phyloP scores from a whole-genome alignment of 495 filamentous ascomycete genomes.

The Trichoderma parareesei region DNA sequence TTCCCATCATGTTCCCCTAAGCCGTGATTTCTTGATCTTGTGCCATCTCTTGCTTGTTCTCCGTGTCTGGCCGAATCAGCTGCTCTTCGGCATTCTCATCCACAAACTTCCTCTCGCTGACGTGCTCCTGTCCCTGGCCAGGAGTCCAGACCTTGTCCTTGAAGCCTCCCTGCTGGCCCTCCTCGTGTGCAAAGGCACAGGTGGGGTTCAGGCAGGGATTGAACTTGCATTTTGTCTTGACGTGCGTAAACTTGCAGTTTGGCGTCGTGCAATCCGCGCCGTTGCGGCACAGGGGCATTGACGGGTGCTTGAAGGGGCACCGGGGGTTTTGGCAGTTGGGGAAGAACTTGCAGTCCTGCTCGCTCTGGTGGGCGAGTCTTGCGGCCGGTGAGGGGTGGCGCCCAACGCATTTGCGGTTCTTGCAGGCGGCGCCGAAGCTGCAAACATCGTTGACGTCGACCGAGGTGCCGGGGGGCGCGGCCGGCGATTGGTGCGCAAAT shows the following conservation, averaged over 20 bases:
- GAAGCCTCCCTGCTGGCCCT: conserved; percentile 76
- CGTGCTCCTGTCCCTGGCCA: conserved; percentile 49
- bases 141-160: conserved; percentile 88
- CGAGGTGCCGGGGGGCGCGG: conserved; percentile 65
- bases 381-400: conserved; percentile 88
- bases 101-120: conserved; percentile 91
- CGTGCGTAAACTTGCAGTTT: conserved; percentile 85
- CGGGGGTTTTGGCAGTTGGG: conserved; percentile 83
- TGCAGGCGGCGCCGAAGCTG: conserved; percentile 81
- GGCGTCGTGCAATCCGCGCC: conserved; percentile 80
- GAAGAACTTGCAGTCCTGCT: conserved; percentile 88
- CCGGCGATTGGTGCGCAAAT: conserved; percentile 91
- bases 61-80: conserved; percentile 60
- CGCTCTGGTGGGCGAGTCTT: conserved; percentile 64
- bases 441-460: conserved; percentile 77
- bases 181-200: conserved; percentile 85
- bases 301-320: conserved; percentile 85
- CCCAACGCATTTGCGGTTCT: conserved; percentile 86
- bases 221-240: conserved; percentile 76
- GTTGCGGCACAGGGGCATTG: conserved; percentile 72
- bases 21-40: conserved; percentile 18
- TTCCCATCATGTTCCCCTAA: conserved; percentile 12
- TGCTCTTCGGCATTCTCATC: conserved; percentile 62
- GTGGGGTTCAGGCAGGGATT: conserved; percentile 78
- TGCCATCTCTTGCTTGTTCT: conserved; percentile 15